Percentiles rank a stretch among this genome's conserved stretches.
These are phyloP conservation scores for Teunomyces panamensis DNA, from an alignment of 805 yeast genomes.

Conservation along the genomic window DNA sequence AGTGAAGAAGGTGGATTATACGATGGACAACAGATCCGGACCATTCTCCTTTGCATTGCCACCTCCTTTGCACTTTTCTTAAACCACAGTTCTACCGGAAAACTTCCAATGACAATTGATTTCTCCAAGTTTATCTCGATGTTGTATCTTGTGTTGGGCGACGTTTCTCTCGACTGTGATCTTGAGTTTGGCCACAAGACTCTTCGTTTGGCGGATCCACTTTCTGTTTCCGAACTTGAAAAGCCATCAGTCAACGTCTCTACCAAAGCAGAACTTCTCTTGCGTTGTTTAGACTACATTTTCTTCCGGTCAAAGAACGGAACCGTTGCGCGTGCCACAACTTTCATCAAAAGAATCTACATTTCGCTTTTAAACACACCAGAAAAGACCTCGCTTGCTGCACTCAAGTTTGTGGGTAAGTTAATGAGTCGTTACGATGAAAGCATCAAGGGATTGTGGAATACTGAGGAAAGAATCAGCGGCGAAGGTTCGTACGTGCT, in stretches of 20 bases:
- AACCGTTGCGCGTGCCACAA: constrained; percentile 62
- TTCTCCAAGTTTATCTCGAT: constrained; percentile 75
- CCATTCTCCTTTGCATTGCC: constrained; percentile 74
- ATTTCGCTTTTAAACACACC: constrained; percentile 71
- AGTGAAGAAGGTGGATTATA: constrained; percentile 29
- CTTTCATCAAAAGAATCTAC: constrained; percentile 80
- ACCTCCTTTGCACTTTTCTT: constrained; percentile 86
- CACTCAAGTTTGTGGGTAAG: constrained; percentile 74
- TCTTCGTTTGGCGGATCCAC: constrained; percentile 76
- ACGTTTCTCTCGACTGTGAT: constrained; percentile 73
- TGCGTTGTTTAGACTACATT: constrained; percentile 73
- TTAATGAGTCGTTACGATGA: constrained; percentile 66
- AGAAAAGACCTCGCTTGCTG: constrained; percentile 80
- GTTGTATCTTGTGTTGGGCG: constrained; percentile 65
- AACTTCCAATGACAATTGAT: constrained; percentile 66
- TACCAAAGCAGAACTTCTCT: constrained; percentile 80
- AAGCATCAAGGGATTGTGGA: constrained; percentile 69
- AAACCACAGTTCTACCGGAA: constrained; percentile 57
- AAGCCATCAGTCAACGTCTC: constrained; percentile 81
- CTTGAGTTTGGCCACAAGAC: constrained; percentile 83
- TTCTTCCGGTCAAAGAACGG: constrained; percentile 77
- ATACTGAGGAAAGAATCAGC: constrained; percentile 83
- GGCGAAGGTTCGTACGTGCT: constrained; percentile 66
- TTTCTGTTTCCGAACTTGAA: constrained; percentile 35
- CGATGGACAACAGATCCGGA: constrained; percentile 53